These are phyloP conservation scores for Fusarium paranaense DNA, from an alignment of 2,329 filamentous ascomycete genomes.

Conservation along the genomic window DNA sequence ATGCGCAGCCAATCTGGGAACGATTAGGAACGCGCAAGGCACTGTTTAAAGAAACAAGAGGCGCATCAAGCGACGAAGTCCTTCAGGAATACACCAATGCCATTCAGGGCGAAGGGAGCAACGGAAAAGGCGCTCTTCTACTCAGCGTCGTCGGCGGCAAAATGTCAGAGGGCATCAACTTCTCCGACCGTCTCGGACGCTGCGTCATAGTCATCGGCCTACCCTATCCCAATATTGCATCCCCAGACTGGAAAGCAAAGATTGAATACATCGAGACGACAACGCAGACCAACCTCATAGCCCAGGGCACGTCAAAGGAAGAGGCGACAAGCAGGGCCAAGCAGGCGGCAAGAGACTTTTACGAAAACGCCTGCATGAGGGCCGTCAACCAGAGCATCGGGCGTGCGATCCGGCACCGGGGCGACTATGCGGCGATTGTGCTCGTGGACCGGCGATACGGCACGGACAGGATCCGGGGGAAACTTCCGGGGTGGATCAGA, in stretches of 20 bases:
- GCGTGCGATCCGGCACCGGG: conserved; percentile 86
- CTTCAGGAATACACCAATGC: conserved; percentile 79
- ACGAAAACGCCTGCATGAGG: conserved; percentile 95
- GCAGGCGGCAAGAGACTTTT: conserved; percentile 79
- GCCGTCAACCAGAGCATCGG: conserved; percentile 98
- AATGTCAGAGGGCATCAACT: conserved; percentile 98
- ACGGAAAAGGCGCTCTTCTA: conserved; percentile 75
- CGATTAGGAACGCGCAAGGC: conserved; percentile 69
- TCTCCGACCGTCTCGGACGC: conserved; percentile 88
- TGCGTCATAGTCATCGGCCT: conserved; percentile 93
- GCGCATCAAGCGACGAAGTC: conserved; percentile 72
- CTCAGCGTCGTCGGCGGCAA: conserved; percentile 94
- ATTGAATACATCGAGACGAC: conserved; percentile 84
- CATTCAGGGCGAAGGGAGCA: conserved; percentile 62
- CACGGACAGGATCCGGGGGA: conserved; percentile 77
- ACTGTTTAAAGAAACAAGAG: conserved; percentile 70
- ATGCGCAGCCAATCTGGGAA: conserved; percentile 65
- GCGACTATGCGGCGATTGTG: conserved; percentile 91
- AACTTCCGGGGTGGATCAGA: conserved; percentile 91
- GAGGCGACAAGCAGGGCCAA: conserved; percentile 54
- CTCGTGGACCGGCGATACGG: conserved; percentile 85
- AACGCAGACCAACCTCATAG: conserved; percentile 52
- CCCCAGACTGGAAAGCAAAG: conserved; percentile 92
- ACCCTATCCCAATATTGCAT: conserved; percentile 91
- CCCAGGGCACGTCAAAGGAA: conserved; percentile 35